Base-by-base conservation (phyloP, 208 protist genomes). In the Porcisia hertigi region DNA sequence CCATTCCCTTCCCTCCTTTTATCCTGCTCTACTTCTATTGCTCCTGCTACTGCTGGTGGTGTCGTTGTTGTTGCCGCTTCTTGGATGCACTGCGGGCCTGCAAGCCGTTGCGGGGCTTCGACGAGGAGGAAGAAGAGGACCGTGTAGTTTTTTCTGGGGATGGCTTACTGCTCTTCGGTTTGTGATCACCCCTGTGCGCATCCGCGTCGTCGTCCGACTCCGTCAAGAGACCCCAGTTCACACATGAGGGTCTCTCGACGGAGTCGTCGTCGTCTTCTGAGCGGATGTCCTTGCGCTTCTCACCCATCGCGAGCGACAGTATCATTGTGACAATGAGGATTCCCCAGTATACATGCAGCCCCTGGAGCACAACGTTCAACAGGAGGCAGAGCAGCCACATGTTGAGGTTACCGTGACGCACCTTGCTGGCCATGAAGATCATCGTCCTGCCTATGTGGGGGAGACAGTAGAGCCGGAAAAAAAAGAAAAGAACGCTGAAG, bases 341-440 rank as follows among this genome's bases (percentile, higher is more conserved):
- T 11, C 57, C 83, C 88, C 91, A 95, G 75, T 86, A 93, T 69
- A 95, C 64, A 71, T 95, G 91, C 25, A 95, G 81, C 34, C 78
- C 73, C 73, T 95, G 91, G n/a, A 94, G 77, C n/a, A 59, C 65
- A 12, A 82, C 79, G 71, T 88, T 86, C 34, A 94, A 79, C n/a
- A 91, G 79, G 36, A 90, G 23, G 53, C 76, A 70, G 49, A 93
- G 77, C 60, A 90, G 69, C 78, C 85, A 91, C 69, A 81, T 80
- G 72, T 81, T 88, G 47, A 88, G 71, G 69, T 88, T 93, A 53
- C 83, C 84, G 53, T 86, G 84, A 49, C 82, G 80, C 64, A 93
- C 70, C 59, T 84, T 84, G 18, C 81, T 45, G 23, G 74, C 71
- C 69, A 89, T 81, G 52, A 66, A 55, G 2, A 86, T 45, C 43